phyloP scores from a whole-genome alignment of 805 yeast genomes.

The Candida oleophila region DNA sequence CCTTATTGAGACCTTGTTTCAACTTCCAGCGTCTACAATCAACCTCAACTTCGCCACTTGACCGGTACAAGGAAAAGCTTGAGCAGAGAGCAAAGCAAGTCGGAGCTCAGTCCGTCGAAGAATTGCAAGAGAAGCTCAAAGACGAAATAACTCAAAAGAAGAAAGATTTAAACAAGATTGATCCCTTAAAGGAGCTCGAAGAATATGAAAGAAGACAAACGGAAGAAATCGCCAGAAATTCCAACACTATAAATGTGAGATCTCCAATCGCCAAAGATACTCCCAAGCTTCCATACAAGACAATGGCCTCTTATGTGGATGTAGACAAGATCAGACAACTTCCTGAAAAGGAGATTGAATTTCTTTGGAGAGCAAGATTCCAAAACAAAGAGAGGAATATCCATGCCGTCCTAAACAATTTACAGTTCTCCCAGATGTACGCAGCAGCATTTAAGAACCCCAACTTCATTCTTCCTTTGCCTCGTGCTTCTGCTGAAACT shows the following conservation, averaged over 20 bases:
- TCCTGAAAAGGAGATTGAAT: constrained; percentile 62
- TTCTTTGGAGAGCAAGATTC: constrained; percentile 88
- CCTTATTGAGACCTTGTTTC: neutral
- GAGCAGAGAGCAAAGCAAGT: constrained; percentile 33
- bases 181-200: constrained; percentile 70
- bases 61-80: constrained; percentile 29
- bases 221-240: constrained; percentile 18
- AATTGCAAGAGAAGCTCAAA: constrained; percentile 60
- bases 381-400: constrained; percentile 56
- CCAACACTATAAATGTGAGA: constrained; percentile 30
- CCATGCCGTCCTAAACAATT: constrained; percentile 60
- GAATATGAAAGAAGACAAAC: constrained; percentile 46
- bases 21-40: neutral
- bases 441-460: constrained; percentile 72
- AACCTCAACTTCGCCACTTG: constrained; percentile 2
- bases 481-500: constrained; percentile 49
- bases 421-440: constrained; percentile 62
- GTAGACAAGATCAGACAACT: constrained; percentile 61
- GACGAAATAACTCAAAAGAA: constrained; percentile 58
- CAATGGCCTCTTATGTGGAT: constrained; percentile 69
- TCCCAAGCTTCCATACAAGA: constrained; percentile 59
- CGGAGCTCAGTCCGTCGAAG: constrained; percentile 47
- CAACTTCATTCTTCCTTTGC: constrained; percentile 85
- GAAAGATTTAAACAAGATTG: constrained; percentile 57
- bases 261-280: constrained; percentile 34